Evolutionary conservation across 1,284 basidiomycete species (phyloP).

Genomic region (Leccinum solheimii): DNA sequence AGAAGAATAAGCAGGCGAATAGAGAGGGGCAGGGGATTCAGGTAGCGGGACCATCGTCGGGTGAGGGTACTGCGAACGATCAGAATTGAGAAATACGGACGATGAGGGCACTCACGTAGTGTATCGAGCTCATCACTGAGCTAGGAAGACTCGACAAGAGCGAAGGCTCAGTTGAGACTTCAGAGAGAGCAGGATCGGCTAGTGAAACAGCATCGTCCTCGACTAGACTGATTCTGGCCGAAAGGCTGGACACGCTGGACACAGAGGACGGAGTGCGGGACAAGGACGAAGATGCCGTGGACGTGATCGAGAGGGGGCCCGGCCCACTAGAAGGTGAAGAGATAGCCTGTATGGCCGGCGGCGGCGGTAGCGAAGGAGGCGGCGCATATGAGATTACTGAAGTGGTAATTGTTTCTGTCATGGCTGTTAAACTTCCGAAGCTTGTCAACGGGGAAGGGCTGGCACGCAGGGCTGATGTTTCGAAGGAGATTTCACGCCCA

Average conservation of each 20-base stretch:
- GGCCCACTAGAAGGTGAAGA: constrained; percentile 34
- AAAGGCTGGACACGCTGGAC: constrained; percentile 41
- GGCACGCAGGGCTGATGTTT: constrained; percentile 54
- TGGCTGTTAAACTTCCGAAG: constrained; percentile 32
- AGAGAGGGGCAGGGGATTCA: constrained; percentile 33
- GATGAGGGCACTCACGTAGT: constrained; percentile 32
- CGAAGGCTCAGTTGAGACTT: constrained; percentile 53
- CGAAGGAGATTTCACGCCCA: constrained; percentile 60
- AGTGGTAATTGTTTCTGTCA: constrained; percentile 40
- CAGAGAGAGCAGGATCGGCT: constrained; percentile 28
- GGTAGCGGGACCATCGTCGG: constrained; percentile 41
- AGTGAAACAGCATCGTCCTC: constrained; percentile 37
- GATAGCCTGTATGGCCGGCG: constrained; percentile 12
- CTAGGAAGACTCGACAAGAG: constrained; percentile 44
- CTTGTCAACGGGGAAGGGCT: constrained; percentile 45
- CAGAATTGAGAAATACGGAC: constrained; percentile 18
- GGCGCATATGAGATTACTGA: constrained; percentile 19
- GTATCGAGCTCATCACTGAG: constrained; percentile 32
- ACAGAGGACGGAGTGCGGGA: constrained; percentile 42
- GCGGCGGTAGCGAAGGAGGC: neutral
- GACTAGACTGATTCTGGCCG: constrained; percentile 33
- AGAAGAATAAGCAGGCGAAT: constrained; percentile 25
- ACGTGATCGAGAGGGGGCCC: constrained; percentile 25
- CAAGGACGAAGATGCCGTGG: constrained; percentile 37
- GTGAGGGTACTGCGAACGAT: constrained; percentile 20